These are phyloP conservation scores for Starmera pachycereana DNA, from an alignment of 805 yeast species.

Conservation along the genomic window DNA sequence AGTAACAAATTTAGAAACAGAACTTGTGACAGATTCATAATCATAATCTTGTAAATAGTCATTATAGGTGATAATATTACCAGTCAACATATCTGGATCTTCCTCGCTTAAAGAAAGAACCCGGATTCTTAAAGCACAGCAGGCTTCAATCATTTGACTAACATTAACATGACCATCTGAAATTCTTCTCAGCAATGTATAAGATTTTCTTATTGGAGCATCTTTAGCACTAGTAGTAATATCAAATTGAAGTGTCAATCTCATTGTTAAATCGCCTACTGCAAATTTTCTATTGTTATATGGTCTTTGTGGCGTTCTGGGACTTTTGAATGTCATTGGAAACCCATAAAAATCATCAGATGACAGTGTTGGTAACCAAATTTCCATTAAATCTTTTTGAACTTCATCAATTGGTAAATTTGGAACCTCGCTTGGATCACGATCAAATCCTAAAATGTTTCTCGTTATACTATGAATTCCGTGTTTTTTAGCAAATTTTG, in stretches of 20 bases:
- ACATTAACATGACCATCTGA: conserved; percentile 20
- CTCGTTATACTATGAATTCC: conserved; percentile 6
- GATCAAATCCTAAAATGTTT: conserved; percentile 11
- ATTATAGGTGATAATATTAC: conserved; percentile 16
- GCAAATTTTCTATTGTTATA: neutral
- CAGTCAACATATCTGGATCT: conserved; percentile 18
- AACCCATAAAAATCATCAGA: conserved; percentile 10
- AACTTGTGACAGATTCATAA: conserved; percentile 10
- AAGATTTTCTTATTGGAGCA: neutral
- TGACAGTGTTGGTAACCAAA: conserved; percentile 8
- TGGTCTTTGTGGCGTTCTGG: conserved; percentile 9
- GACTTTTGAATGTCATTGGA: conserved; percentile 13
- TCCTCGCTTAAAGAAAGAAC: conserved; percentile 11
- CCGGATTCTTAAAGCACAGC: conserved; percentile 9
- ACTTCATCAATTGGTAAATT: conserved; percentile 4
- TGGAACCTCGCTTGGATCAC: conserved; percentile 6
- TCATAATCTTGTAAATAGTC: conserved; percentile 13
- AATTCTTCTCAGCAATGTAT: conserved; percentile 7
- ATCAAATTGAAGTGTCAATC: conserved; percentile 5
- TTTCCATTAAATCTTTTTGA: conserved; percentile 3
- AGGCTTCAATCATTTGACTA: conserved; percentile 5
- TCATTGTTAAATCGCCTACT: conserved; percentile 2
- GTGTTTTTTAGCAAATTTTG: conserved; percentile 10
- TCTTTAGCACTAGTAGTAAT: neutral
- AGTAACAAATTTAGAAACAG: conserved; percentile 5